These are phyloP conservation scores for Hysterangium stoloniferum DNA, from an alignment of 768 basidiomycete genomes.

Conservation along the genomic window DNA sequence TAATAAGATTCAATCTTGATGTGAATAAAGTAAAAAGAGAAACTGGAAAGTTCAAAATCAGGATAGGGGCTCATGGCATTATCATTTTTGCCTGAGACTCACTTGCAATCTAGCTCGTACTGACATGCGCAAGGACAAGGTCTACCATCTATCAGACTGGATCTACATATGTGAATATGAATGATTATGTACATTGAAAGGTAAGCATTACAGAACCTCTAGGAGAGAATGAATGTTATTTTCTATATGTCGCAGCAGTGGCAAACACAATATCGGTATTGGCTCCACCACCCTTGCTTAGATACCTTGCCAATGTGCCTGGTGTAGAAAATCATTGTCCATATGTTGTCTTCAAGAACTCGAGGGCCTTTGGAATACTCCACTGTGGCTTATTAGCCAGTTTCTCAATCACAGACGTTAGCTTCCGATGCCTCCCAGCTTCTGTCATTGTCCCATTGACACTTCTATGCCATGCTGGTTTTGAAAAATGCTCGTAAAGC, in stretches of 20 bases:
- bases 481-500: conserved; percentile 11
- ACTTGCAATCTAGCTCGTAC: not conserved
- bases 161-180: not conserved
- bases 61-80: not conserved
- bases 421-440: conserved; percentile 17
- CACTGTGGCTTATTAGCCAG: conserved; percentile 18
- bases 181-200: not conserved
- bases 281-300: not conserved
- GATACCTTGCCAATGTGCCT: not conserved
- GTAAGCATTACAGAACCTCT: not conserved
- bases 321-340: not conserved
- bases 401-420: conserved; percentile 19
- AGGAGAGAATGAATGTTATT: not conserved
- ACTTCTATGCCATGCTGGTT: conserved; percentile 20
- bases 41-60: not conserved
- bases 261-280: not conserved
- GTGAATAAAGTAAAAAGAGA: not conserved
- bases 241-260: not conserved
- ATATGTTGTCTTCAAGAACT: conserved; percentile 20
- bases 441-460: conserved; percentile 19
- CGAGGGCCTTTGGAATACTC: conserved; percentile 17
- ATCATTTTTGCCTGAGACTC: not conserved
- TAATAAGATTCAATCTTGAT: not conserved
- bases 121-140: not conserved
- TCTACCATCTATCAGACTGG: not conserved